Conservation (phyloP, 331 rosid species). For the Rosa hybrid region DNA sequence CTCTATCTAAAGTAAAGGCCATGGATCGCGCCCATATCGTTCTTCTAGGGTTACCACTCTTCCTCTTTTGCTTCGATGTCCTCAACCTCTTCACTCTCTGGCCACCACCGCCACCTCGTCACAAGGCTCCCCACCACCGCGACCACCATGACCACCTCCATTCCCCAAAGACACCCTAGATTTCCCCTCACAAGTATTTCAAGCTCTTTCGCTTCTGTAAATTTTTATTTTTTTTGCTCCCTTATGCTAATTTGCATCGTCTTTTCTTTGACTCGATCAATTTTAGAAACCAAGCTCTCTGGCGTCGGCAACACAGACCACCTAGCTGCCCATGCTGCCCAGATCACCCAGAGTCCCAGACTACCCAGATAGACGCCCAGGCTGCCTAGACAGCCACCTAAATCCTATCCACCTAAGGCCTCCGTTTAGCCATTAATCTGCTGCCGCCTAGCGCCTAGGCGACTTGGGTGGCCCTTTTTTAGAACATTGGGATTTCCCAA, state of each 20-base stretch:
- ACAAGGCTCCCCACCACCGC: slow-evolving; percentile 27
- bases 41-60: slow-evolving; percentile 60
- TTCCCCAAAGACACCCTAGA: slow-evolving; percentile 30
- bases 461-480: no score
- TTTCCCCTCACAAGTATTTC: slow-evolving; percentile 46
- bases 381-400: no score
- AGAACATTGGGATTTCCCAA: no score
- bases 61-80: slow-evolving; percentile 63
- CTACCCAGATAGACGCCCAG: no score
- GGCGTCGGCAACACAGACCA: slow-evolving; percentile 55
- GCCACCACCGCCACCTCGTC: slow-evolving; percentile 42
- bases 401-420: no score
- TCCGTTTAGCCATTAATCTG: no score
- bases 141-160: slow-evolving; percentile 9
- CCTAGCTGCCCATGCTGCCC: no score
- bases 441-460: no score
- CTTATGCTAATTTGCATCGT: background rate
- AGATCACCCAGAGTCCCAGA: no score
- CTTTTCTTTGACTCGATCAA: background rate
- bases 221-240: background rate
- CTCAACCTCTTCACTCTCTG: slow-evolving; percentile 44
- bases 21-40: slow-evolving; percentile 68
- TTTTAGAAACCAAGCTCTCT: slow-evolving; percentile 41
- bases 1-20: background rate
- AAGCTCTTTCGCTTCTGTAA: background rate